Evolutionary conservation across 2,329 filamentous ascomycete genomes (phyloP).

Genomic region (Alternaria longipes): DNA sequence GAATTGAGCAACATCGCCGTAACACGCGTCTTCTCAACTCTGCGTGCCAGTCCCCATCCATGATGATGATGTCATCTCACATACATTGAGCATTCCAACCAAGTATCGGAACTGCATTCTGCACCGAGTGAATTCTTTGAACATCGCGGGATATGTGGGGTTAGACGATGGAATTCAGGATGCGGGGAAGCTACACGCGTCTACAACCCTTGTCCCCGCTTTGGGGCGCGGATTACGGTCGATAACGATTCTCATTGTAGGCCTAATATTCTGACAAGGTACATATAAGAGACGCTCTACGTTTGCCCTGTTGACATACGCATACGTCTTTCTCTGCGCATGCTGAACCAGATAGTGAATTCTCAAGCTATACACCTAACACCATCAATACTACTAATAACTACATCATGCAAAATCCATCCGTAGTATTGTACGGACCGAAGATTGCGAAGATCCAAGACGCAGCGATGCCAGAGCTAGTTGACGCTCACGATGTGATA

Average conservation of each 20-base stretch:
- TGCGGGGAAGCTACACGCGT: constrained; percentile 30
- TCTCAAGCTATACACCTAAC: too few species aligned
- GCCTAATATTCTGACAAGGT: neutral
- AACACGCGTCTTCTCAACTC: too few species aligned
- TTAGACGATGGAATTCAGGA: neutral
- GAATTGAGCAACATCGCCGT: neutral
- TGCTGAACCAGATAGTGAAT: neutral
- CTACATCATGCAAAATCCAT: constrained; percentile 50
- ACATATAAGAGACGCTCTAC: neutral
- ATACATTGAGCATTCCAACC: neutral
- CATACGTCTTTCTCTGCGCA: too few species aligned
- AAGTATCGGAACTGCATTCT: too few species aligned
- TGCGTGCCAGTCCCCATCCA: too few species aligned
- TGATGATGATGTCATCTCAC: neutral
- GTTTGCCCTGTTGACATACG: neutral
- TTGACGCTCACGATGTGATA: constrained; percentile 53
- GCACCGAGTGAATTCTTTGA: neutral
- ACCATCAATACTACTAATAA: too few species aligned
- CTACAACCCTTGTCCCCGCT: constrained; percentile 23
- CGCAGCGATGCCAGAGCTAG: constrained; percentile 48
- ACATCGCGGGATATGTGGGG: constrained; percentile 9
- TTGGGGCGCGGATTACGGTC: neutral
- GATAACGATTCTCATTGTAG: neutral
- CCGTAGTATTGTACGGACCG: constrained; percentile 54
- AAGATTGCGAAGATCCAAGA: constrained; percentile 52